A percentile compares a stretch with the other conserved stretches of the same genome.
These are phyloP conservation scores for Quercus rubra DNA, from an alignment of 306 rosid genomes.

Conservation along the genomic window DNA sequence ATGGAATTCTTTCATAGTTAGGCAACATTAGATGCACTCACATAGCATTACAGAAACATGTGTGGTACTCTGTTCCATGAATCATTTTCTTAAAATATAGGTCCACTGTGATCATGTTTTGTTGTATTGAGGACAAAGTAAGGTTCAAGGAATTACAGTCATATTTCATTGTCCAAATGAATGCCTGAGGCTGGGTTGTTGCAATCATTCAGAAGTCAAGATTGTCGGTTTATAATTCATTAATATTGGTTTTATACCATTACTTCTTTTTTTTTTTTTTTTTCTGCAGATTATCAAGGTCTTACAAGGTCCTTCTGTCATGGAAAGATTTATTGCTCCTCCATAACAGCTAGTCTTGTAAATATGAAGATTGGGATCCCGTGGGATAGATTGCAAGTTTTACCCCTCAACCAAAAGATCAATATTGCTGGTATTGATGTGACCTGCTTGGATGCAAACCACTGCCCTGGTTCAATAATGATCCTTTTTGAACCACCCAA, in stretches of 20 bases:
- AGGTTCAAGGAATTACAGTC: neutral
- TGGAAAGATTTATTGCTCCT: conserved; percentile 89
- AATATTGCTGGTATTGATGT: conserved; percentile 69
- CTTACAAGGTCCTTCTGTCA: conserved; percentile 86
- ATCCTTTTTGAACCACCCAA: conserved; percentile 88
- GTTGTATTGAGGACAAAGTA: neutral
- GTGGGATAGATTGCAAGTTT: conserved; percentile 69
- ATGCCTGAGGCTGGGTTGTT: neutral
- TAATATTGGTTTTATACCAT: conserved; percentile 13
- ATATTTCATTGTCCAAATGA: neutral
- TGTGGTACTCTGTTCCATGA: neutral
- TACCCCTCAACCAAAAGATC: conserved; percentile 67
- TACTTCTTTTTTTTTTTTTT: conserved; percentile 5
- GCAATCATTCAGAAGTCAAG: conserved; percentile 8
- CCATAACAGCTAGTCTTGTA: conserved; percentile 77
- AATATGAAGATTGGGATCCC: conserved; percentile 90
- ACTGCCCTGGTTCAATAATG: conserved; percentile 88
- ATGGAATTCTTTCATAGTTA: neutral
- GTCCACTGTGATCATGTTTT: neutral
- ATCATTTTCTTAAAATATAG: neutral
- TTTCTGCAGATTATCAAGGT: conserved; percentile 90
- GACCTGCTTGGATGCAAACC: conserved; percentile 96
- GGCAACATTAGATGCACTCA: neutral
- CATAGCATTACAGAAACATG: neutral
- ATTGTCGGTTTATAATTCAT: conserved; percentile 5